A percentile compares a stretch with the other conserved stretches of the same genome.
phyloP scores from a whole-genome alignment of 345 rosid species.

The Syzygium grande region DNA sequence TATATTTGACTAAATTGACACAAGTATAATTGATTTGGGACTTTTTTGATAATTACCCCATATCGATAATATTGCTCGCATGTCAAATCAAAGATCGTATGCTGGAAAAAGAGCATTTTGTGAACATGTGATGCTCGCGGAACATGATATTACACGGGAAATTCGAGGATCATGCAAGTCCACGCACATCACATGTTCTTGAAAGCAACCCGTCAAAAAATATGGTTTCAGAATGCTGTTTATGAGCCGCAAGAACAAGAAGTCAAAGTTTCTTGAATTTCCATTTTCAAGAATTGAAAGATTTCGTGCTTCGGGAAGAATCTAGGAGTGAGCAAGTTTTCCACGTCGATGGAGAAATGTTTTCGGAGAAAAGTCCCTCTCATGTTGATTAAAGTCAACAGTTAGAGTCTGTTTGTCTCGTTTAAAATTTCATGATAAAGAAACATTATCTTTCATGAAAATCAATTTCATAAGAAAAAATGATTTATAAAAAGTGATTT shows the following conservation, averaged over 20 bases:
- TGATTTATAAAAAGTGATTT: background rate
- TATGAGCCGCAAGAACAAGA: background rate
- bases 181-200: background rate
- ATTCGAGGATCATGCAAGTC: background rate
- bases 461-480: background rate
- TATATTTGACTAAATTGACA: too few relatives aligned
- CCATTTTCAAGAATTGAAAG: background rate
- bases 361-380: background rate
- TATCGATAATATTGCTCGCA: background rate
- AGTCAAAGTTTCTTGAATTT: background rate
- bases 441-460: background rate
- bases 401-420: background rate
- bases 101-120: background rate
- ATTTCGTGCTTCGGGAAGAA: background rate
- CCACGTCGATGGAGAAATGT: background rate
- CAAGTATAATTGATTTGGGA: too few relatives aligned
- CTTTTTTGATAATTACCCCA: too few relatives aligned
- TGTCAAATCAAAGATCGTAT: background rate
- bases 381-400: background rate
- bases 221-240: background rate
- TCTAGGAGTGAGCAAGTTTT: background rate
- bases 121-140: background rate
- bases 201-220: background rate
- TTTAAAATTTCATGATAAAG: background rate
- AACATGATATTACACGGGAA: background rate